A percentile compares a stretch with the other conserved stretches of the same genome.
phyloP scores from a whole-genome alignment of 768 basidiomycete genomes.

The Tylopilus cervinicoccineus region DNA sequence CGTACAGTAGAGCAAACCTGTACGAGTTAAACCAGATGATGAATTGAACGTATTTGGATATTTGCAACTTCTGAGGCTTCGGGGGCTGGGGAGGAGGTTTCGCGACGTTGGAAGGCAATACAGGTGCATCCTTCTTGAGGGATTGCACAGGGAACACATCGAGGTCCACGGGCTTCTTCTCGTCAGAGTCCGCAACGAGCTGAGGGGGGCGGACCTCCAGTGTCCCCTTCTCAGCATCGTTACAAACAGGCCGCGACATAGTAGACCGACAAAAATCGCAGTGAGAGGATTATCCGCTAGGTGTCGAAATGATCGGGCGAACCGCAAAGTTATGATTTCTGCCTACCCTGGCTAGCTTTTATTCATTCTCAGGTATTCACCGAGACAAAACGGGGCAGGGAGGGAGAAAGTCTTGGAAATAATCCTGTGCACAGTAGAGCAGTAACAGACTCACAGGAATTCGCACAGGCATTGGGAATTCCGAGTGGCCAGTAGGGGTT shows the following conservation, averaged over 20 bases:
- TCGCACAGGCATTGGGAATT: conserved; percentile 10
- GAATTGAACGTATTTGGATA: conserved; percentile 56
- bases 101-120: conserved; percentile 31
- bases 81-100: conserved; percentile 34
- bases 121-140: conserved; percentile 41
- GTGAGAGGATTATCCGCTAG: conserved; percentile 11
- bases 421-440: conserved; percentile 7
- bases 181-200: conserved; percentile 25
- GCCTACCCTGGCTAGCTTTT: conserved; percentile 16
- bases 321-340: background rate
- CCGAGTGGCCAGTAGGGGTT: conserved; percentile 11
- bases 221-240: conserved; percentile 59
- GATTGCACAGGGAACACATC: conserved; percentile 31
- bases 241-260: conserved; percentile 46
- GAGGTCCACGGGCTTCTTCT: conserved; percentile 36
- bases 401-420: conserved; percentile 16
- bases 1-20: conserved; percentile 38
- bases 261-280: conserved; percentile 1
- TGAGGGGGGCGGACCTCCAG: conserved; percentile 41
- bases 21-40: conserved; percentile 80
- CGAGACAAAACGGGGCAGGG: conserved; percentile 10
- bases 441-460: conserved; percentile 8
- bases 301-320: conserved; percentile 7
- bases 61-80: conserved; percentile 49
- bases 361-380: conserved; percentile 10